Conservation (phyloP, 2,329 filamentous ascomycete genomes). For the Stagonosporopsis chrysanthemi region DNA sequence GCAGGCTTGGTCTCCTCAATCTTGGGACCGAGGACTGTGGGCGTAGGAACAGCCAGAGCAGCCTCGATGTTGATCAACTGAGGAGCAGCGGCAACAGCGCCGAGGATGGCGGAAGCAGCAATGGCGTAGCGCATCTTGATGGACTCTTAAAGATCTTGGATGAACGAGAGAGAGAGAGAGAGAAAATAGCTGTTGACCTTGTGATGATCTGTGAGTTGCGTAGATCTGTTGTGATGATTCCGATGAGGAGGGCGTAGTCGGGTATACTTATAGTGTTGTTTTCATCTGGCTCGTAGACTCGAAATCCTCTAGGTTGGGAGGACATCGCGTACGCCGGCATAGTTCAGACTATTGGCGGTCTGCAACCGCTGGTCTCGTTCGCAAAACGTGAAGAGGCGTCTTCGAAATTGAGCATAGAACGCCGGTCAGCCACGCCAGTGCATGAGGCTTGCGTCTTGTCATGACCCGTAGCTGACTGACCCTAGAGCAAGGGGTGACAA, state of each 20-base stretch:
- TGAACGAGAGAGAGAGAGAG: conserved; percentile 9
- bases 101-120: conserved; percentile 28
- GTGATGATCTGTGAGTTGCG: conserved; percentile 6
- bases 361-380: conserved; percentile 11
- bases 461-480: conserved; percentile 11
- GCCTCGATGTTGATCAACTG: conserved; percentile 49
- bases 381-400: conserved; percentile 10
- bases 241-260: conserved; percentile 16
- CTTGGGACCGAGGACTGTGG: conserved; percentile 37
- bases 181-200: conserved; percentile 10
- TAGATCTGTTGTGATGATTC: conserved; percentile 22
- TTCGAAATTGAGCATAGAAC: conserved; percentile 14
- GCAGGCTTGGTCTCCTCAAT: conserved; percentile 36
- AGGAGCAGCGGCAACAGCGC: conserved; percentile 32
- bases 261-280: conserved; percentile 23
- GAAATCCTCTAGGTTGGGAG: not conserved
- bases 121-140: conserved; percentile 36
- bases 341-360: conserved; percentile 11
- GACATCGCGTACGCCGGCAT: conserved; percentile 20
- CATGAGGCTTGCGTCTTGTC: conserved; percentile 23
- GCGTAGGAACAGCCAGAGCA: conserved; percentile 42
- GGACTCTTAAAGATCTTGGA: not conserved
- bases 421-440: conserved; percentile 20
- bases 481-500: conserved; percentile 21
- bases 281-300: not conserved